Conservation (phyloP, 306 rosid species). For the Citrullus mucosospermus region DNA sequence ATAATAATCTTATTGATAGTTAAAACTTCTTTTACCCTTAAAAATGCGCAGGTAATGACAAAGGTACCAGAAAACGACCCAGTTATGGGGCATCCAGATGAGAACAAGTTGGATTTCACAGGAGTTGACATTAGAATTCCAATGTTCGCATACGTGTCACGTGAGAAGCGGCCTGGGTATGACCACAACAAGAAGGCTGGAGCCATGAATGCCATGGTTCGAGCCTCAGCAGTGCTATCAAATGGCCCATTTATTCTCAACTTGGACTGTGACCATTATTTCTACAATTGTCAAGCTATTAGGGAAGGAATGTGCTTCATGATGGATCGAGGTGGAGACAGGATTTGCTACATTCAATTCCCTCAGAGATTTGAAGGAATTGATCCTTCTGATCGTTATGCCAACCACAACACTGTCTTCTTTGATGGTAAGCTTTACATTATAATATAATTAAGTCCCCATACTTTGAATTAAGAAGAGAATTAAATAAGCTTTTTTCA, state of each 20-base stretch:
- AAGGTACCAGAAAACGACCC: slow-evolving; percentile 60
- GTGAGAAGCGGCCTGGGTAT: slow-evolving; percentile 70
- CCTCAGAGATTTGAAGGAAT: slow-evolving; percentile 88
- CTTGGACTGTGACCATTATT: slow-evolving; percentile 70
- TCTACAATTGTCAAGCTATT: slow-evolving; percentile 49
- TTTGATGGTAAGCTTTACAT: slow-evolving; percentile 46
- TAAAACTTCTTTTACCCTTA: background rate
- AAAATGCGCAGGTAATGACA: slow-evolving; percentile 35
- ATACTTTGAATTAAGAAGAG: no score
- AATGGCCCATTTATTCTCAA: slow-evolving; percentile 78
- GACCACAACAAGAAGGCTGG: slow-evolving; percentile 92
- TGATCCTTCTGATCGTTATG: slow-evolving; percentile 83
- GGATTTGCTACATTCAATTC: slow-evolving; percentile 70
- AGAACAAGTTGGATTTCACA: slow-evolving; percentile 53
- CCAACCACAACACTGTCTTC: slow-evolving; percentile 83
- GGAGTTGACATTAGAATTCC: slow-evolving; percentile 68
- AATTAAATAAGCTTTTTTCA: no score
- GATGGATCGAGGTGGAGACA: slow-evolving; percentile 86
- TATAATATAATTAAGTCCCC: no score
- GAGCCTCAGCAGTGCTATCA: slow-evolving; percentile 73
- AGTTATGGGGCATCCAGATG: slow-evolving; percentile 46
- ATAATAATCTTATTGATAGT: no score
- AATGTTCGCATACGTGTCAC: slow-evolving; percentile 74
- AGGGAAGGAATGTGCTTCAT: slow-evolving; percentile 82
- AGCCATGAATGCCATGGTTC: slow-evolving; percentile 84